Base-by-base conservation (phyloP, 306 rosid genomes). In the Cucumis hystrix region DNA sequence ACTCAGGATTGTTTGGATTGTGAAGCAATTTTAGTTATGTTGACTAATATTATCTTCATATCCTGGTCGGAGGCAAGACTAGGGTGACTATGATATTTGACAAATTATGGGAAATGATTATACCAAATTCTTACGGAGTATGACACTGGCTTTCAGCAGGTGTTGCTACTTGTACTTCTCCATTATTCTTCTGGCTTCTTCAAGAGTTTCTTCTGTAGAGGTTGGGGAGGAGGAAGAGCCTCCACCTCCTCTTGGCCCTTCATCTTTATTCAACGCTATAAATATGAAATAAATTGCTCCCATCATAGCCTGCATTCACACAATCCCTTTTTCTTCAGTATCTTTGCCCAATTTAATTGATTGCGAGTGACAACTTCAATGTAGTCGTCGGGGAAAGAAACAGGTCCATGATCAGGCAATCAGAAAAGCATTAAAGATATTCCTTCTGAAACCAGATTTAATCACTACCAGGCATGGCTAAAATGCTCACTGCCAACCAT, bases 141-240 rank as follows among this genome's bases (percentile, higher is more conserved):
- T 41, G 28, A 43, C 57, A 69, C 75, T 21, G 79, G 82, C 83
- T 82, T 80, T 54, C 84, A 67, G 74, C 5, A 33, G 58, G 40
- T 60, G 56, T 17, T 45, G 59, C 82, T 89, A 95, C 88, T 92
- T 90, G 86, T 95, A 95, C 90, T 95, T 95, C 11, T 95, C 97
- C 98, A 95, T 95, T 81, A 95, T 95, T 86, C 83, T 92, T 78
- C 84, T 81, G 41, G 98, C 98, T 81, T 92, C 97, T 84, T 95
- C 97, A n/a, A 87, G 85, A 43, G 91, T 87, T 70, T 95, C 97
- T 2, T 88, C 96, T 52, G 86, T 79, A 9, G 91, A 45, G 75
- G 57, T 35, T 63, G 61, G 16, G 75, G 70, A 75, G 30, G 83
- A 59, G 63, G 49, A 43, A 11, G 49, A 43, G 49, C 83, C 76